Percentiles rank a stretch among this genome's conserved stretches.
Evolutionary conservation across 208 protist genomes (phyloP).

Genomic region (Acanthamoeba sp.): DNA sequence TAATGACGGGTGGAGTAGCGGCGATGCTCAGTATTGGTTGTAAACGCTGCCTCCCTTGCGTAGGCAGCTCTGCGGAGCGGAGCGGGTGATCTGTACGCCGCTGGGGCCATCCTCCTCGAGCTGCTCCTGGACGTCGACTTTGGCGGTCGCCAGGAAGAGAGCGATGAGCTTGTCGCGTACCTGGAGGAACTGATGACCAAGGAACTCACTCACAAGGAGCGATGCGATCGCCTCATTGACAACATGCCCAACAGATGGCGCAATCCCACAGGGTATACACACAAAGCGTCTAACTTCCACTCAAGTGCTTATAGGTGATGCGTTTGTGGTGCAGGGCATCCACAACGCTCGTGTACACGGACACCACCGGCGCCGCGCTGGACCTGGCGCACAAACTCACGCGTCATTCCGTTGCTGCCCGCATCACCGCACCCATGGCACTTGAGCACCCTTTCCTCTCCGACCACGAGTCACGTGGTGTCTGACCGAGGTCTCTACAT

Average conservation of each 20-base stretch:
- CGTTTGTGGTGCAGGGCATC: background rate
- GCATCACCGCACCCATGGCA: background rate
- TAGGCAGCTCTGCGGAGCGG: background rate
- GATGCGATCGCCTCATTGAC: background rate
- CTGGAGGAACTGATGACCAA: conserved; percentile 6
- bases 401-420: background rate
- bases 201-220: background rate
- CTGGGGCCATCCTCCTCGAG: background rate
- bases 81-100: background rate
- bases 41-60: background rate
- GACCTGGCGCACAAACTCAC: conserved; percentile 25
- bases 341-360: background rate
- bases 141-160: background rate
- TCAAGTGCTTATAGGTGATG: background rate
- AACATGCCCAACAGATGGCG: background rate
- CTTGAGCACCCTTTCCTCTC: conserved; percentile 29
- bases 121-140: background rate
- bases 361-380: background rate
- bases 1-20: too few species aligned
- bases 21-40: background rate
- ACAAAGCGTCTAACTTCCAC: background rate
- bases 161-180: background rate
- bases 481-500: too few species aligned
- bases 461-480: too few species aligned
- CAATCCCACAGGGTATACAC: background rate